Evolutionary conservation across 1,139 yeast genomes (phyloP).

Genomic region (Scheffersomyces stambukii): DNA sequence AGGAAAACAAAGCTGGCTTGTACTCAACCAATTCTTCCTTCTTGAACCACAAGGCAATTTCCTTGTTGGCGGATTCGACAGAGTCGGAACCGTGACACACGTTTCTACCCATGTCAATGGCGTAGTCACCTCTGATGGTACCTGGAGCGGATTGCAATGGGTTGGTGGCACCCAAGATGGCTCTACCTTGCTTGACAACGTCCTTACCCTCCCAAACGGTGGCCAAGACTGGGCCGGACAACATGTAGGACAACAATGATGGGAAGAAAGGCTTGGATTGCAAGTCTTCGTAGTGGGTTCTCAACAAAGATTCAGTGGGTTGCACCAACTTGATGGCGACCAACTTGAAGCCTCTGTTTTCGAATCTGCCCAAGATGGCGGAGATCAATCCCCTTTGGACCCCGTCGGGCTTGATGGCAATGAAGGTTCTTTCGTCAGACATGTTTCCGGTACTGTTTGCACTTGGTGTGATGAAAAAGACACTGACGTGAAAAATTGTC

Average conservation of each 20-base stretch:
- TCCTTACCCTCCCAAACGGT: constrained; percentile 99
- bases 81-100: constrained; percentile 99
- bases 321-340: constrained; percentile 90
- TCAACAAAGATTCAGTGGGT: constrained; percentile 84
- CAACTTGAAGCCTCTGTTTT: constrained; percentile 95
- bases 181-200: constrained; percentile 98
- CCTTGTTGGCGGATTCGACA: constrained; percentile 95
- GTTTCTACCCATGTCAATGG: constrained; percentile 98
- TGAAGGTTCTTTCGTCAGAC: constrained; percentile 91
- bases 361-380: constrained; percentile 89
- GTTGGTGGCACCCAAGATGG: constrained; percentile 98
- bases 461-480: too few species aligned
- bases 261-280: constrained; percentile 98
- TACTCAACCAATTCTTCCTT: constrained; percentile 92
- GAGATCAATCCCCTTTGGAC: constrained; percentile 98
- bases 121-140: constrained; percentile 98
- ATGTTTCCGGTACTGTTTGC: too few species aligned
- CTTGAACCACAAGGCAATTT: constrained; percentile 97
- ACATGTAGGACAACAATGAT: constrained; percentile 90
- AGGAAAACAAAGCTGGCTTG: constrained; percentile 77
- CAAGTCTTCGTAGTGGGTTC: constrained; percentile 94
- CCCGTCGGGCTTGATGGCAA: constrained; percentile 99
- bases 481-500: too few species aligned
- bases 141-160: constrained; percentile 98
- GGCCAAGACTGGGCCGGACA: constrained; percentile 97